Evolutionary conservation across 129 eudicot genomes (phyloP).

Genomic region (Lonicera japonica): DNA sequence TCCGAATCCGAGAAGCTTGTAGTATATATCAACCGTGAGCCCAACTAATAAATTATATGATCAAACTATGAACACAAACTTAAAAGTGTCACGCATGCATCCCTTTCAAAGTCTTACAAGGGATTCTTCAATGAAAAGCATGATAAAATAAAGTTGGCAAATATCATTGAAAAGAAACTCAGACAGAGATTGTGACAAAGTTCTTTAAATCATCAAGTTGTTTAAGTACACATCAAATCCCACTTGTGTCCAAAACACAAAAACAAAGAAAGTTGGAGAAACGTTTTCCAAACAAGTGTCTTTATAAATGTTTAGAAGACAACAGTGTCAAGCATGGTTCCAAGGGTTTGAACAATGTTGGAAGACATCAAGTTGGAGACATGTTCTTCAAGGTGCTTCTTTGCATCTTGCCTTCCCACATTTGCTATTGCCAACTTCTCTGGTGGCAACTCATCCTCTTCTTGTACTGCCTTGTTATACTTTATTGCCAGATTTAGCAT

Average conservation of each 20-base stretch:
- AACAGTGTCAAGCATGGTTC: constrained; percentile 91
- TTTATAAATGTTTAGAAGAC: too few species aligned
- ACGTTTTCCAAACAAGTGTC: constrained; percentile 5
- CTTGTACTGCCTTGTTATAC: constrained; percentile 86
- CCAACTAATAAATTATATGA: too few species aligned
- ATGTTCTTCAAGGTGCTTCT: constrained; percentile 93
- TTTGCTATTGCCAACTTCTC: constrained; percentile 89
- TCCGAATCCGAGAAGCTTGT: too few species aligned
- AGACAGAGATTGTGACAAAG: too few species aligned
- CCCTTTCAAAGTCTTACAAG: too few species aligned
- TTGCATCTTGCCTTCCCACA: constrained; percentile 93
- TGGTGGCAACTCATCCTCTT: constrained; percentile 85
- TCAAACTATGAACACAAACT: too few species aligned
- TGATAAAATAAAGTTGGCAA: too few species aligned
- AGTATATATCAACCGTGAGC: too few species aligned
- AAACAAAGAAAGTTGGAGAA: not conserved
- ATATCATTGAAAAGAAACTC: too few species aligned
- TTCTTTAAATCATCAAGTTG: not conserved
- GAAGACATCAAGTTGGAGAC: constrained; percentile 90
- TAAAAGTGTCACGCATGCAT: too few species aligned
- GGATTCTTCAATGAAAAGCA: too few species aligned
- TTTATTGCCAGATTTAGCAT: constrained; percentile 68
- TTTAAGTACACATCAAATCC: too few species aligned
- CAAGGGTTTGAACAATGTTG: constrained; percentile 76
- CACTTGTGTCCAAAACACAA: not conserved